A percentile compares a stretch with the other conserved stretches of the same genome.
These are phyloP conservation scores for Cercospora sojina DNA, from an alignment of 2,329 filamentous ascomycete genomes.

Conservation along the genomic window DNA sequence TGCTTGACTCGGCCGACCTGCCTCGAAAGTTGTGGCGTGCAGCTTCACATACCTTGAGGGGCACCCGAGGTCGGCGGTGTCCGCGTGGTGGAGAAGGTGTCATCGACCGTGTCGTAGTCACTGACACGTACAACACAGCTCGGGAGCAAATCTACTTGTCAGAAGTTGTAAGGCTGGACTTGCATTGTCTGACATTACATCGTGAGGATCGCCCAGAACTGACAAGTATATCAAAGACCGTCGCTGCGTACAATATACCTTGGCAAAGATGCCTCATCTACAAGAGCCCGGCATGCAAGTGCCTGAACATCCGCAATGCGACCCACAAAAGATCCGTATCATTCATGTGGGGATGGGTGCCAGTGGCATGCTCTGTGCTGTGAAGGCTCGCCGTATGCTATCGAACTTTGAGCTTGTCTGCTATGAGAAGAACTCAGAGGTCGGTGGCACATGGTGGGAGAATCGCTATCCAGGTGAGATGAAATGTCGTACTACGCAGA, in stretches of 20 bases:
- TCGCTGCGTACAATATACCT: background rate
- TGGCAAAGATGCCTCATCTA: constrained; percentile 21
- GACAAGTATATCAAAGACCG: background rate
- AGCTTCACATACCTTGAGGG: background rate
- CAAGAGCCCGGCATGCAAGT: constrained; percentile 21
- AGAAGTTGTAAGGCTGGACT: background rate
- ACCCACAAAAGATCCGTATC: constrained; percentile 23
- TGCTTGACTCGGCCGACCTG: background rate
- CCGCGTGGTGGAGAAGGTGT: background rate
- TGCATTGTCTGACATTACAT: no score
- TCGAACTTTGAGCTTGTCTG: constrained; percentile 40
- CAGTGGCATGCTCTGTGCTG: constrained; percentile 19
- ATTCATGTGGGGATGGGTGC: constrained; percentile 29
- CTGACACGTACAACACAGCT: background rate
- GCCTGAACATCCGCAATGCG: constrained; percentile 25
- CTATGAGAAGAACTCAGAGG: constrained; percentile 41
- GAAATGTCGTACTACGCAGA: no score
- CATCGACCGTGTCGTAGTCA: background rate
- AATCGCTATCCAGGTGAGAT: constrained; percentile 11
- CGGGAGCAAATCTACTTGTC: background rate
- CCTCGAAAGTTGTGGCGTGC: background rate
- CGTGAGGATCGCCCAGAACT: background rate
- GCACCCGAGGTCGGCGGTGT: background rate
- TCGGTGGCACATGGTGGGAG: constrained; percentile 43
- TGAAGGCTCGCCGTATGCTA: constrained; percentile 22